Base-by-base conservation (phyloP, 331 rosid genomes). In the Saraca asoca region DNA sequence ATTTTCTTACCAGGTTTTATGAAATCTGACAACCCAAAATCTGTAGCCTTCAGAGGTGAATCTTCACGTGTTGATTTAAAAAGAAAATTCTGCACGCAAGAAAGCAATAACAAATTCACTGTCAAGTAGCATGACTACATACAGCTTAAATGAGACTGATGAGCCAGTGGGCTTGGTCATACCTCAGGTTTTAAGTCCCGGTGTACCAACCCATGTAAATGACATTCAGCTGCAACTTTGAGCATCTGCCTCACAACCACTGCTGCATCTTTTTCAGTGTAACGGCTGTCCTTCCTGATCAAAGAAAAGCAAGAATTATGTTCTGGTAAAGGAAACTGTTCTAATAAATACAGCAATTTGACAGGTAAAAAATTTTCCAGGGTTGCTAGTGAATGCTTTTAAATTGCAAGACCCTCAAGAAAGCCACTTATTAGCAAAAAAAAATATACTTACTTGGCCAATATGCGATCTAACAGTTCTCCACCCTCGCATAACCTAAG, bases 181-280 rank as follows among this genome's bases (percentile, higher is more conserved):
- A 94, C 99, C 97, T 94, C 99, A 16, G 99, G 97, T 71, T 94
- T 94, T 97, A 94, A 86, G 87, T 94, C 99, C 33, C 99, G 86
- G 71, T 94, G 99, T 33, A 94, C 99, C 85, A 94, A 87, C 54
- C 99, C 99, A 33, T 94, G 99, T 64, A 94, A 86, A 86, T 94
- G 99, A 72, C 99, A 94, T 81, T 94, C 81, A 7, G 97, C 99
- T 10, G 99, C 96, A 74, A 94, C 99, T 81, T 88, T 90, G 53
- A 94, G 97, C 99, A 94, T 94, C 85, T 94, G 99, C 68, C 99
- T 79, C 50, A 94, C 99, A 45, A 94, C 82, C 53, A 94, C 97
- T 7, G 99, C 99, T 2, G 99, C 99, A 79, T 94, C 99, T 57
- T 90, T 94, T 80, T 94, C 99, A 20, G 96, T 62, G 44, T 94